Percentiles rank a stretch among this genome's conserved stretches.
Evolutionary conservation across 345 rosid genomes (phyloP).

Genomic region (Abelmoschus esculentus): DNA sequence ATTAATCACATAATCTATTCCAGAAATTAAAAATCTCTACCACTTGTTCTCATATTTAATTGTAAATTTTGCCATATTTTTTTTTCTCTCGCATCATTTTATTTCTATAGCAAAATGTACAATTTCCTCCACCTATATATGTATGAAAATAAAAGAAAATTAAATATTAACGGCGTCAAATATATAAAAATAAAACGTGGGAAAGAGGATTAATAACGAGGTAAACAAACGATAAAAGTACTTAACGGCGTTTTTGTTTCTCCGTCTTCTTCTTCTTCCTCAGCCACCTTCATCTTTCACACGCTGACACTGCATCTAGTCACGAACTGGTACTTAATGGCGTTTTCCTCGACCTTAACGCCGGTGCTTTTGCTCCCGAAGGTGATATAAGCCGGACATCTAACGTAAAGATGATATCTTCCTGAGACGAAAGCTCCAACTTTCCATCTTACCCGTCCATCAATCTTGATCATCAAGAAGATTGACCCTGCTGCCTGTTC

Average conservation of each 20-base stretch:
- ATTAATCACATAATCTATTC: neutral
- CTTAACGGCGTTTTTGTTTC: slow-evolving; percentile 12
- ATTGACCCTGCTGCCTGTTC: slow-evolving; percentile 32
- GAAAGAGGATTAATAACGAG: too few species aligned
- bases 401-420: slow-evolving; percentile 50
- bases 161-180: neutral
- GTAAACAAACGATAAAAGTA: neutral
- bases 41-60: neutral
- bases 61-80: slow-evolving; percentile 9
- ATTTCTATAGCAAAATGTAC: slow-evolving; percentile 16
- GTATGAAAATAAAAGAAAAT: neutral
- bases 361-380: neutral
- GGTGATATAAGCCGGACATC: slow-evolving; percentile 25
- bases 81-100: neutral
- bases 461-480: slow-evolving; percentile 46
- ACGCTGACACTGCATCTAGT: slow-evolving; percentile 3
- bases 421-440: slow-evolving; percentile 57
- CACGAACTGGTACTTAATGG: neutral
- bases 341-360: neutral
- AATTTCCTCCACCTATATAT: neutral
- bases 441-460: slow-evolving; percentile 85
- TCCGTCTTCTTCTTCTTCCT: neutral
- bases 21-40: neutral
- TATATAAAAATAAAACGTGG: neutral
- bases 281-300: neutral